phyloP scores from a whole-genome alignment of 2,329 filamentous ascomycete genomes.

The Cladosporium velox region DNA sequence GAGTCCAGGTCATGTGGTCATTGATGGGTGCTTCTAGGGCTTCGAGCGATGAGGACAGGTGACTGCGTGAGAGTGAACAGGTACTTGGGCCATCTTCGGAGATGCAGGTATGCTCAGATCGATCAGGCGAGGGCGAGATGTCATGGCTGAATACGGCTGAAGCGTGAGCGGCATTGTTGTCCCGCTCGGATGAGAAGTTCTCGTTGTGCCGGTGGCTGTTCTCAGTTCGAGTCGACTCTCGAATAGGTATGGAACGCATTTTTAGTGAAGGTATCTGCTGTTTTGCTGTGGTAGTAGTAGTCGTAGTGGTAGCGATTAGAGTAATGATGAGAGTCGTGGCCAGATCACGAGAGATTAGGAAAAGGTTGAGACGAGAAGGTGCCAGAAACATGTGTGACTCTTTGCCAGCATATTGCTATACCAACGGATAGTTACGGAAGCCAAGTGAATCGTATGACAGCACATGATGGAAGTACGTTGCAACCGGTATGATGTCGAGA shows the following conservation, averaged over 20 bases:
- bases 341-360: neutral
- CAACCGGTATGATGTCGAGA: neutral
- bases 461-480: neutral
- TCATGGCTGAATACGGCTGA: neutral
- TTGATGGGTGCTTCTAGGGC: neutral
- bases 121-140: neutral
- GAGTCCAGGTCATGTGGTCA: constrained; percentile 1
- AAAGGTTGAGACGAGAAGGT: neutral
- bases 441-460: neutral
- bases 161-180: neutral
- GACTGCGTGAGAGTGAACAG: neutral
- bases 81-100: neutral
- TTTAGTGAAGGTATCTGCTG: neutral
- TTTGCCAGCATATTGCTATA: neutral
- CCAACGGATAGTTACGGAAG: neutral
- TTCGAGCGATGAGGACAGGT: neutral
- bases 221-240: neutral
- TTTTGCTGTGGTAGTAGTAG: neutral
- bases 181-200: neutral
- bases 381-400: neutral
- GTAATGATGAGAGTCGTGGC: neutral
- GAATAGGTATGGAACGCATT: neutral
- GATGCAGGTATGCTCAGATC: neutral
- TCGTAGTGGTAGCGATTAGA: neutral
- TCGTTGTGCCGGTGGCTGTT: neutral